A percentile compares a stretch with the other conserved stretches of the same genome.
phyloP scores from a whole-genome alignment of 352 stramenopile genomes.

The Phytopythium oedochilum region DNA sequence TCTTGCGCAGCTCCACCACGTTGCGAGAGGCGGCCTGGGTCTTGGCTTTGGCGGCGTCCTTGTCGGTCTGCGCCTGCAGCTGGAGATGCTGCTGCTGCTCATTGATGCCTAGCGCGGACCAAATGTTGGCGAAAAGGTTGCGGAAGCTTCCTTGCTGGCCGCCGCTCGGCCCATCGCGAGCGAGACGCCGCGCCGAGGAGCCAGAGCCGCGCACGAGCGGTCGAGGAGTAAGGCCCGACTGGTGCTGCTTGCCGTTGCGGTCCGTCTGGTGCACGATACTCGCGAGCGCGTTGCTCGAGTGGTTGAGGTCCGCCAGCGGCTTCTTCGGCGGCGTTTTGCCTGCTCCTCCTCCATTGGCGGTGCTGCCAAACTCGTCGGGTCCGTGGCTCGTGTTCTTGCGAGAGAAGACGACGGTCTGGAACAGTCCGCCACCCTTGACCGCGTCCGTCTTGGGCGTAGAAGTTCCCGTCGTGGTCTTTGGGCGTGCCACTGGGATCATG shows the following conservation, averaged over 20 bases:
- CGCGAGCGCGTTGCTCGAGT: conserved; percentile 29
- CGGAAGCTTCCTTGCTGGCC: conserved; percentile 46
- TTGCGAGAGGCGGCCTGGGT: conserved; percentile 15
- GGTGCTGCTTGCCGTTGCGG: conserved; percentile 49
- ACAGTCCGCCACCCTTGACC: conserved; percentile 28
- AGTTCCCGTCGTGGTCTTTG: conserved; percentile 5
- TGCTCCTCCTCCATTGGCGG: background rate
- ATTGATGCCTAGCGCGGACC: conserved; percentile 49
- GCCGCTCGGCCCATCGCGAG: conserved; percentile 17
- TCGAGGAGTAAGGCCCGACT: conserved; percentile 8
- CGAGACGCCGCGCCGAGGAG: conserved; percentile 10
- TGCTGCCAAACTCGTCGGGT: conserved; percentile 20
- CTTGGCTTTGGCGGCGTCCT: conserved; percentile 15
- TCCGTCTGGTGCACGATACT: conserved; percentile 70
- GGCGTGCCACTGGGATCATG: background rate
- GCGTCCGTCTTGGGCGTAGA: conserved; percentile 21
- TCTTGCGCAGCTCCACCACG: conserved; percentile 52
- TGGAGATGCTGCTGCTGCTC: conserved; percentile 49
- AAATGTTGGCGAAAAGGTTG: conserved; percentile 70
- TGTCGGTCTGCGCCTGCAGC: conserved; percentile 23
- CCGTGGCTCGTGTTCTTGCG: conserved; percentile 52
- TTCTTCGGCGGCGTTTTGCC: conserved; percentile 30
- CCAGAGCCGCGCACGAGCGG: background rate
- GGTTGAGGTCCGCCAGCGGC: conserved; percentile 31
- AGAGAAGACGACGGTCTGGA: conserved; percentile 67